These are phyloP conservation scores for Agaricus bisporus DNA, from an alignment of 768 basidiomycete genomes.

Conservation along the genomic window DNA sequence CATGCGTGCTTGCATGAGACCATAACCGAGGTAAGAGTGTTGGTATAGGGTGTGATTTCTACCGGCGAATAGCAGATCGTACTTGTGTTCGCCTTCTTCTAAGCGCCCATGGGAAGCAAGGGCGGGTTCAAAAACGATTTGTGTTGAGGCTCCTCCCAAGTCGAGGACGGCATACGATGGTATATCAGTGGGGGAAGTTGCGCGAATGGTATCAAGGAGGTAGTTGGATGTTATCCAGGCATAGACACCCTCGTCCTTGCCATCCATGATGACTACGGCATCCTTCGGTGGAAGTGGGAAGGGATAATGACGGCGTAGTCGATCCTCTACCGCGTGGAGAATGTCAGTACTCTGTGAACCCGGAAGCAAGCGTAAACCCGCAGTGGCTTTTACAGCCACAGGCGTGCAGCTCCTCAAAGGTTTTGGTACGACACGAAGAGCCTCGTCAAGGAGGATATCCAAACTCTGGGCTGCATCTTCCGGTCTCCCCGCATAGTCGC, in stretches of 20 bases:
- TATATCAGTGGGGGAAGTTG: constrained; percentile 35
- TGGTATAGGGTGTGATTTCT: constrained; percentile 78
- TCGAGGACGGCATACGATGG: constrained; percentile 86
- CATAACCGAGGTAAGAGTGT: constrained; percentile 97
- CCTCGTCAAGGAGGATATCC: constrained; percentile 75
- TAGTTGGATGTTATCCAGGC: constrained; percentile 99
- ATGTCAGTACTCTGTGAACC: constrained; percentile 60
- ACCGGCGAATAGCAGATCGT: constrained; percentile 73
- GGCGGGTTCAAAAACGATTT: constrained; percentile 92
- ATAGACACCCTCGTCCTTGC: constrained; percentile 94
- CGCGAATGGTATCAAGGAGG: constrained; percentile 67
- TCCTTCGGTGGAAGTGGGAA: constrained; percentile 53
- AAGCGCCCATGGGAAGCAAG: constrained; percentile 36
- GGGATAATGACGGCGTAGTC: constrained; percentile 54
- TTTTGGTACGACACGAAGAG: constrained; percentile 69
- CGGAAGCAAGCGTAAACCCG: constrained; percentile 75
- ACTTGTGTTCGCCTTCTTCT: constrained; percentile 88
- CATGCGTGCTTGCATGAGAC: constrained; percentile 81
- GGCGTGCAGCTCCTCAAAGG: constrained; percentile 71
- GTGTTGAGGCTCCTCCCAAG: constrained; percentile 94
- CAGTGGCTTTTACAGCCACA: constrained; percentile 88
- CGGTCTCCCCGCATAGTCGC: constrained; percentile 51
- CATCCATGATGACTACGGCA: constrained; percentile 89
- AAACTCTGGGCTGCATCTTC: constrained; percentile 71
- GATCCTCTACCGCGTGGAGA: constrained; percentile 60